These are phyloP conservation scores for Lipomyces oligophaga DNA, from an alignment of 805 yeast species.

Conservation along the genomic window DNA sequence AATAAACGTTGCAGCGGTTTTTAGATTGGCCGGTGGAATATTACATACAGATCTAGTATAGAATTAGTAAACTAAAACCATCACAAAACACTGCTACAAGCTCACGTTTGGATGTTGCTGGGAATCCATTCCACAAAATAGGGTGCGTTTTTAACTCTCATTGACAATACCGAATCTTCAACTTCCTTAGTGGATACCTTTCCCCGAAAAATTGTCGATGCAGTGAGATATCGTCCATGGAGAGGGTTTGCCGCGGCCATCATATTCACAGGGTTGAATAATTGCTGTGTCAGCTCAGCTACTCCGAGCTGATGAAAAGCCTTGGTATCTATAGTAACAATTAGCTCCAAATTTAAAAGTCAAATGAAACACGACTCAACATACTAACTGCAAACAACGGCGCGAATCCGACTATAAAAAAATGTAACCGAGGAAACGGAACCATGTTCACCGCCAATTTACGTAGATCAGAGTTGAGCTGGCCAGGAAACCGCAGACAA, in stretches of 20 bases:
- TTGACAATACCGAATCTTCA: slow-evolving; percentile 86
- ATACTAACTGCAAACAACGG: slow-evolving; percentile 64
- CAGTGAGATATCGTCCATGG: slow-evolving; percentile 86
- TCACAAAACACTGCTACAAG: neutral
- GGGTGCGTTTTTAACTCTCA: slow-evolving; percentile 74
- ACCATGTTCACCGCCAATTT: slow-evolving; percentile 91
- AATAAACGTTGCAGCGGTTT: slow-evolving; percentile 87
- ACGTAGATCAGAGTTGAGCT: slow-evolving; percentile 86
- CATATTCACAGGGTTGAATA: slow-evolving; percentile 89
- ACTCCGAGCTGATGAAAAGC: slow-evolving; percentile 81
- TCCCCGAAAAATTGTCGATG: slow-evolving; percentile 92
- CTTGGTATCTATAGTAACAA: slow-evolving; percentile 52
- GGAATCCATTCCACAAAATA: slow-evolving; percentile 96
- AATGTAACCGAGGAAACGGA: slow-evolving; percentile 92
- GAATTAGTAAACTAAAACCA: neutral
- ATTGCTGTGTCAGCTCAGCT: slow-evolving; percentile 88
- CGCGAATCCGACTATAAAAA: slow-evolving; percentile 93
- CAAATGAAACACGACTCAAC: neutral
- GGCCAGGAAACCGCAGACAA: slow-evolving; percentile 91
- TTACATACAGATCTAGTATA: slow-evolving; percentile 71
- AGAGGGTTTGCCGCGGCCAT: slow-evolving; percentile 94
- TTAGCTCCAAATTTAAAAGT: too few relatives aligned
- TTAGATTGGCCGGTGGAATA: slow-evolving; percentile 79
- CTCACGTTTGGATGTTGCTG: slow-evolving; percentile 76
- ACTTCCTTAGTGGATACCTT: slow-evolving; percentile 89